Base-by-base conservation (phyloP, 1,284 basidiomycete genomes). In the Leccinum solheimii region DNA sequence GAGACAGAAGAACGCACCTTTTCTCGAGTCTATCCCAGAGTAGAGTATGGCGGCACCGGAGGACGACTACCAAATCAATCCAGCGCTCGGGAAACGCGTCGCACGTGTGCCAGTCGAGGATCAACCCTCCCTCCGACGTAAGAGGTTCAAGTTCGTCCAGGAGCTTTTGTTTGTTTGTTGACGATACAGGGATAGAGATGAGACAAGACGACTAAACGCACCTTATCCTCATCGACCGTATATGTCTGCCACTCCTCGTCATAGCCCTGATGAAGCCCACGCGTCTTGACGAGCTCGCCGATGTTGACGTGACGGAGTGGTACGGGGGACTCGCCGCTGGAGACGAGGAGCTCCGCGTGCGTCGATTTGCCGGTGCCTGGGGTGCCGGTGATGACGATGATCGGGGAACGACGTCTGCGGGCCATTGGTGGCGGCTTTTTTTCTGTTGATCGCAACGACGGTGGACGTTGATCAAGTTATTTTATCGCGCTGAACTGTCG, bases 41-140 rank as follows among this genome's bases (percentile, higher is more conserved):
- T 62, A 86, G 78, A 6, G 87, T 83, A 76, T 99, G 97, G 72
- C 97, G 83, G 69, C 95, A 98, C 16, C 91, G 85, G 9, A 99
- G 79, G 45, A 99, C 96, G 43, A 99, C 89, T 27, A 97, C 95
- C n/a, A 99, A 83, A 78, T 99, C 97, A 19, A 92, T 83, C 97
- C 97, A 99, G 64, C 96, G 84, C 76, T 99, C 95, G 0, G 97
- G 97, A 70, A 96, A 99, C 40, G 90, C 78, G 62, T 96, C 94
- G 72, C 95, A 97, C 34, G 94, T 95, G 75, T 99, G 97, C 92
- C 97, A 98, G 76, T 99, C 97, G 30, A 99, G 85, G 59, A 99
- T 88, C 68, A 97, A 81, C 11, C 95, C 95, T 57, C 92, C 90
- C 45, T 77, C 76, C 0, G 81, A 77, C 1, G 84, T 83, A 56